These are phyloP conservation scores for Pogostemon cablin DNA, from an alignment of 257 asterid genomes.

Conservation along the genomic window DNA sequence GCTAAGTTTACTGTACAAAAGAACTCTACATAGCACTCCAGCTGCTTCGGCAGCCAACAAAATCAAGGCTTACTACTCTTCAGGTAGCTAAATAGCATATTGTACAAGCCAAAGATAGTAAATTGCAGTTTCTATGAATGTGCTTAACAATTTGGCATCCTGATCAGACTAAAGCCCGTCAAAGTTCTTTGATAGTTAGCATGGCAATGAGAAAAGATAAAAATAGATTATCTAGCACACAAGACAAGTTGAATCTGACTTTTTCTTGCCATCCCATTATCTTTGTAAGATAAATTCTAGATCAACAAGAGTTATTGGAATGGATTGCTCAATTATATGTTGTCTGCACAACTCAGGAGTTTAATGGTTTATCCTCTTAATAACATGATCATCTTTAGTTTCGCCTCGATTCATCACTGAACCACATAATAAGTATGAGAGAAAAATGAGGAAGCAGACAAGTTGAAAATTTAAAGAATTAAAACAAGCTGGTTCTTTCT, in stretches of 20 bases:
- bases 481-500: neutral
- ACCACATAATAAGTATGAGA: conserved; percentile 1
- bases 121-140: too few species aligned
- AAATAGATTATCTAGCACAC: too few species aligned
- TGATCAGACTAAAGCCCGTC: too few species aligned
- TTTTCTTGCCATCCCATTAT: conserved; percentile 4
- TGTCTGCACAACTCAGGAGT: too few species aligned
- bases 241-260: neutral
- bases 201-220: too few species aligned
- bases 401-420: conserved; percentile 17
- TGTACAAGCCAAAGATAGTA: neutral
- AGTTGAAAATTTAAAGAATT: conserved; percentile 6
- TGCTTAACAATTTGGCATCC: too few species aligned
- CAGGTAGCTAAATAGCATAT: neutral
- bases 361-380: too few species aligned
- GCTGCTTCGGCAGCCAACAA: neutral
- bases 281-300: conserved; percentile 10
- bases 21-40: neutral
- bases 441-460: conserved; percentile 9
- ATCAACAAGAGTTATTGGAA: neutral
- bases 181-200: too few species aligned
- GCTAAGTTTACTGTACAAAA: neutral
- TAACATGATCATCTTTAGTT: neutral
- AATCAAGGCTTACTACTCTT: neutral
- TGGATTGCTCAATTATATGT: neutral